A percentile compares a stretch with the other conserved stretches of the same genome.
Evolutionary conservation across 495 filamentous ascomycete genomes (phyloP).

Genomic region (Neohortaea acidophila): DNA sequence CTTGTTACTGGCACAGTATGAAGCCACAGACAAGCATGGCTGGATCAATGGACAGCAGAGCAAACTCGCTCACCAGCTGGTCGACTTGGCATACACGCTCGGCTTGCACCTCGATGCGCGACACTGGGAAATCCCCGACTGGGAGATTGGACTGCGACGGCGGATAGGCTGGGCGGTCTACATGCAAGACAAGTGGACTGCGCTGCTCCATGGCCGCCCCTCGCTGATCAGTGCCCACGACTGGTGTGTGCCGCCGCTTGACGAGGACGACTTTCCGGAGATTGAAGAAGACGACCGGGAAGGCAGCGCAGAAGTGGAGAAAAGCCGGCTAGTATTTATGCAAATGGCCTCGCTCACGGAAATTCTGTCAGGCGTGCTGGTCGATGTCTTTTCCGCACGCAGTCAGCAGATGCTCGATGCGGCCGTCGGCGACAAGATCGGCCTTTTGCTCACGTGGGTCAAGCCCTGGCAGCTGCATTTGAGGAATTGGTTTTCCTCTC

Average conservation of each 20-base stretch:
- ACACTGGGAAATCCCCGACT: conserved; percentile 37
- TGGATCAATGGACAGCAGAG: conserved; percentile 64
- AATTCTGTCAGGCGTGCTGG: conserved; percentile 44
- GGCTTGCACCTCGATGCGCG: conserved; percentile 44
- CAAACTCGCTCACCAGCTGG: conserved; percentile 62
- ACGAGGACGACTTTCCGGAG: conserved; percentile 29
- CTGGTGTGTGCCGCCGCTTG: conserved; percentile 39
- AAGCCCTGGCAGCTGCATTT: too few relatives aligned
- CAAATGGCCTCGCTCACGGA: conserved; percentile 44
- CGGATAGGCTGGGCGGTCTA: conserved; percentile 44
- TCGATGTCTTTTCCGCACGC: conserved; percentile 47
- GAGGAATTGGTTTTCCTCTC: too few relatives aligned
- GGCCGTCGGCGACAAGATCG: too few relatives aligned
- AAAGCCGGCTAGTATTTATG: conserved; percentile 50
- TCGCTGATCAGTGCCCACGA: conserved; percentile 39
- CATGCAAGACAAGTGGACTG: conserved; percentile 45
- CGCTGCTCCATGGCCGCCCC: conserved; percentile 39
- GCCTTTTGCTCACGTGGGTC: too few relatives aligned
- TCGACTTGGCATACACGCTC: conserved; percentile 31
- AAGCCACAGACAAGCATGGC: background rate
- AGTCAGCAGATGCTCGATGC: too few relatives aligned
- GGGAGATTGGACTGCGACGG: conserved; percentile 40
- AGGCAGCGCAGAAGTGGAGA: conserved; percentile 46
- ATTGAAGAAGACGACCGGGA: conserved; percentile 39
- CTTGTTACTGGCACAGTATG: conserved; percentile 56